These are phyloP conservation scores for Wickerhamomyces sp. DNA, from an alignment of 1,139 yeast species.

Conservation along the genomic window DNA sequence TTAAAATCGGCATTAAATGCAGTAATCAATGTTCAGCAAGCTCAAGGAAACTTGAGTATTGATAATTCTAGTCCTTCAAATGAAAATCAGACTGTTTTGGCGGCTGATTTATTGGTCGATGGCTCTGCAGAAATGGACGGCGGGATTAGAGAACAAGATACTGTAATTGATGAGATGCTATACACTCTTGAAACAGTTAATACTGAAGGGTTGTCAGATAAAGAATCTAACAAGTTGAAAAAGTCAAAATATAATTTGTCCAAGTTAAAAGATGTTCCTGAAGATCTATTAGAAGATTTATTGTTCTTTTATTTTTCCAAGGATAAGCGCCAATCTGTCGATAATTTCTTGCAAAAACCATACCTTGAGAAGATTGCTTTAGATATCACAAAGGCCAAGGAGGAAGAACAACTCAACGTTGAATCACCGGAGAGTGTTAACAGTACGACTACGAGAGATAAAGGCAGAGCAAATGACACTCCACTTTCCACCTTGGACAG, in stretches of 20 bases:
- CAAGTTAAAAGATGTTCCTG: slow-evolving; percentile 15
- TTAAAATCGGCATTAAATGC: slow-evolving; percentile 4
- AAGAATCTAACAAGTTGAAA: slow-evolving; percentile 11
- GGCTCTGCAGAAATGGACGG: neutral
- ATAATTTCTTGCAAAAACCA: slow-evolving; percentile 14
- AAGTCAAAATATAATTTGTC: slow-evolving; percentile 10
- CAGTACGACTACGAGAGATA: too few relatives aligned
- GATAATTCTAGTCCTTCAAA: too few relatives aligned
- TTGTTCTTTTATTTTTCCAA: slow-evolving; percentile 12
- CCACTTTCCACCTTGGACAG: neutral
- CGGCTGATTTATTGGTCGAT: too few relatives aligned
- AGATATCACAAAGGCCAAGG: slow-evolving; percentile 11
- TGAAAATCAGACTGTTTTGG: too few relatives aligned
- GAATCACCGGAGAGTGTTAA: too few relatives aligned
- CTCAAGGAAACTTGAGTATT: neutral
- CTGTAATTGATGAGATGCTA: slow-evolving; percentile 2
- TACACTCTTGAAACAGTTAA: slow-evolving; percentile 2
- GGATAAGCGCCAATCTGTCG: slow-evolving; percentile 15
- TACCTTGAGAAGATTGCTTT: slow-evolving; percentile 12
- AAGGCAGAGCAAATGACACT: neutral
- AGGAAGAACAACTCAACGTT: neutral
- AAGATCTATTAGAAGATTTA: slow-evolving; percentile 11
- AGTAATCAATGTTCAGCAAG: neutral
- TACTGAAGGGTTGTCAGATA: slow-evolving; percentile 12
- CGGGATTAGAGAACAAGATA: neutral